phyloP scores from a whole-genome alignment of 73 alveolate genomes.

The Paramecium tetraurelia region DNA sequence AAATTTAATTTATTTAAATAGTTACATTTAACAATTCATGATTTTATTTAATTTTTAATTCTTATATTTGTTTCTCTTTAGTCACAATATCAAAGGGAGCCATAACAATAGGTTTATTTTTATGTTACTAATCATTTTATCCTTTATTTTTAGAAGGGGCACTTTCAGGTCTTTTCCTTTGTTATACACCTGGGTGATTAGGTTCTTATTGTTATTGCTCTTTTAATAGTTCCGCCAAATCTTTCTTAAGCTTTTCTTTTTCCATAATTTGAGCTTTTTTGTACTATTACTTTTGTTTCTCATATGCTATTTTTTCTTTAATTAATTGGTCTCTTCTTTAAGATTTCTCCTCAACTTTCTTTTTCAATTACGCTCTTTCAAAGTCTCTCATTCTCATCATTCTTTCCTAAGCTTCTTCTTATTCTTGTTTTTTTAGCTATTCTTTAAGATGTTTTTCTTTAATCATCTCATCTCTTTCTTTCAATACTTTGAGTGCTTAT shows the following conservation, averaged over 20 bases:
- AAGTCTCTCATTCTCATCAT: not conserved
- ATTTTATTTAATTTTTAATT: not conserved
- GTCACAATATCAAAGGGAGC: constrained; percentile 23
- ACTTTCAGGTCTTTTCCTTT: not conserved
- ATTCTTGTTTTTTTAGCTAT: not conserved
- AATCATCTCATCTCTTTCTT: not conserved
- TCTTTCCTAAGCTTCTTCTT: not conserved
- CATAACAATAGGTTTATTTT: not conserved
- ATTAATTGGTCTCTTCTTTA: not conserved
- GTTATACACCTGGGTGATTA: not conserved
- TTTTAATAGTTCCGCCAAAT: not conserved
- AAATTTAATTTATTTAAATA: not conserved
- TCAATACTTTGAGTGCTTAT: not conserved
- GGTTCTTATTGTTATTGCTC: not conserved
- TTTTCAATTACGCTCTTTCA: not conserved
- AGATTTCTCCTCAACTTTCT: not conserved
- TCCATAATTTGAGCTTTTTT: not conserved
- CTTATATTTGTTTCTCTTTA: not conserved
- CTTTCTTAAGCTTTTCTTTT: not conserved
- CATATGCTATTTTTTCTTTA: not conserved
- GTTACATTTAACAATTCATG: not conserved
- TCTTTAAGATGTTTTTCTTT: not conserved
- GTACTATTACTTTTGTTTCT: not conserved
- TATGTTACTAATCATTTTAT: not conserved
- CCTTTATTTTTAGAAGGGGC: not conserved